Evolutionary conservation across 768 basidiomycete genomes (phyloP).

Genomic region (Austroboletus eburneus): DNA sequence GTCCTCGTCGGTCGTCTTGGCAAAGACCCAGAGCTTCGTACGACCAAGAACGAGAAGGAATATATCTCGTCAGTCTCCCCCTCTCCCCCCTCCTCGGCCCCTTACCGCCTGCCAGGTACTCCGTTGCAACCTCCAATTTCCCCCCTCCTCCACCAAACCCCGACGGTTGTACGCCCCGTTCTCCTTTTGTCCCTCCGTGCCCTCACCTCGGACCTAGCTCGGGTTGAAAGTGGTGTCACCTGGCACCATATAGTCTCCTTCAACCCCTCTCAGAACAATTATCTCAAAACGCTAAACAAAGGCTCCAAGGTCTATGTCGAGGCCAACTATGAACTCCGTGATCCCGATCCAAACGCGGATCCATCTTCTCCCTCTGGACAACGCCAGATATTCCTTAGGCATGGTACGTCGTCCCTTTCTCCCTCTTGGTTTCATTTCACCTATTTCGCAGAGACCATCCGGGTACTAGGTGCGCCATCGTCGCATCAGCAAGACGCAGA

Average conservation of each 20-base stretch:
- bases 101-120: constrained; percentile 48
- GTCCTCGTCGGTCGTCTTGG: constrained; percentile 71
- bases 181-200: constrained; percentile 1
- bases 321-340: constrained; percentile 70
- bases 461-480: constrained; percentile 43
- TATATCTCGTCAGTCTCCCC: constrained; percentile 57
- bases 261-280: constrained; percentile 54
- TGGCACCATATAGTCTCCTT: constrained; percentile 82
- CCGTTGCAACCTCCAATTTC: constrained; percentile 68
- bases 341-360: constrained; percentile 64
- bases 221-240: constrained; percentile 49
- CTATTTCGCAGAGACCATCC: constrained; percentile 45
- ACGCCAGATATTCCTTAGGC: constrained; percentile 77
- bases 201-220: constrained; percentile 38
- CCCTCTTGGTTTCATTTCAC: constrained; percentile 4
- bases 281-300: constrained; percentile 60
- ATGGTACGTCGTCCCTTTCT: constrained; percentile 46
- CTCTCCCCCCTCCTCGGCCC: neutral
- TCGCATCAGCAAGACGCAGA: constrained; percentile 24
- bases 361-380: constrained; percentile 65
- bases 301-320: constrained; percentile 80
- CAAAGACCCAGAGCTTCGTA: constrained; percentile 64
- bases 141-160: constrained; percentile 52
- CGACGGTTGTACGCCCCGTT: constrained; percentile 50
- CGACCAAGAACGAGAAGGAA: constrained; percentile 72